Conservation (phyloP, 768 basidiomycete species). For the Boletellus ananas region DNA sequence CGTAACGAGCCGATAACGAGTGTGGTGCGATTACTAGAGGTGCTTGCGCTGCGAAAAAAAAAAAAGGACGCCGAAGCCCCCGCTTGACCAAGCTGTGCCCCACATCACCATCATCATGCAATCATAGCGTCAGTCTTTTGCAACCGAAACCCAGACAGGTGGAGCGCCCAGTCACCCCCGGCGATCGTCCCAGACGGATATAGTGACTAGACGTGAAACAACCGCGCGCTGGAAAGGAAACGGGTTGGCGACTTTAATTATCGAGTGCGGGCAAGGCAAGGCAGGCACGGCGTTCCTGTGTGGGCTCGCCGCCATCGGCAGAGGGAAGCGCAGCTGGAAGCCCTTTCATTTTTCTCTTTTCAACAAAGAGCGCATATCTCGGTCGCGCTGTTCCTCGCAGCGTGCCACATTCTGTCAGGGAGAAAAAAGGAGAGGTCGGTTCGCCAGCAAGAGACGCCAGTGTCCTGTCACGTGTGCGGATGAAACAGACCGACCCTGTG, state of each 20-base stretch:
- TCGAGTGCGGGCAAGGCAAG: not conserved
- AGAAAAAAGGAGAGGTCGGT: not conserved
- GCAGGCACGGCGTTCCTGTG: slow-evolving; percentile 2
- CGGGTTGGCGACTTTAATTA: not conserved
- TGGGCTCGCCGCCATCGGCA: not conserved
- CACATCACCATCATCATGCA: not conserved
- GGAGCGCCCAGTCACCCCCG: too few species aligned
- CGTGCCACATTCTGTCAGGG: not conserved
- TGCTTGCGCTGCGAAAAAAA: not conserved
- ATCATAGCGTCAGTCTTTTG: slow-evolving; percentile 1
- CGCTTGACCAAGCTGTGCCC: not conserved
- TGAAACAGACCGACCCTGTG: not conserved
- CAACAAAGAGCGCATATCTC: not conserved
- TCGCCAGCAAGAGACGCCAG: too few species aligned
- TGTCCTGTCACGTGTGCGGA: not conserved
- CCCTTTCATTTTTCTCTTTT: not conserved
- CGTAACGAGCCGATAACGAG: too few species aligned
- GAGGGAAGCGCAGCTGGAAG: not conserved
- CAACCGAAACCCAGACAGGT: not conserved
- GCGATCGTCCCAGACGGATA: too few species aligned
- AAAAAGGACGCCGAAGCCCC: not conserved
- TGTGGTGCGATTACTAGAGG: not conserved
- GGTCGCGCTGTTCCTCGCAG: not conserved
- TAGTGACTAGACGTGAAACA: not conserved
- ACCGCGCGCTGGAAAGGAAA: not conserved